A percentile compares a stretch with the other conserved stretches of the same genome.
Conservation (phyloP, 352 stramenopile genomes). For the Phytophthora rubi region DNA sequence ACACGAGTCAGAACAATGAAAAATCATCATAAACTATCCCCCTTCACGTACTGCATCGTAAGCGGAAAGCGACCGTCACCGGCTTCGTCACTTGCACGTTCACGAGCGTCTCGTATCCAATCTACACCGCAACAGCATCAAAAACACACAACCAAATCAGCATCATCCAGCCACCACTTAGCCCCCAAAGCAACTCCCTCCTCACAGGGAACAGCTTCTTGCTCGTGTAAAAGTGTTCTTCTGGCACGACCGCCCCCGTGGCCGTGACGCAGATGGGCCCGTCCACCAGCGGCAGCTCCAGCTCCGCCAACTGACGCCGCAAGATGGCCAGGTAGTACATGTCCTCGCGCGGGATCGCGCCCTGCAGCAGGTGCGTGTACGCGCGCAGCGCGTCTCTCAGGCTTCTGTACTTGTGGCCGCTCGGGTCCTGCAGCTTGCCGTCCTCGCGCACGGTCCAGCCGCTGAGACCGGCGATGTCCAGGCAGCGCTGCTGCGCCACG, state of each 20-base stretch:
- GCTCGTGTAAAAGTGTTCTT: conserved; percentile 72
- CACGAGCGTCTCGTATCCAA: conserved; percentile 68
- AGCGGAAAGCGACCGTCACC: conserved; percentile 38
- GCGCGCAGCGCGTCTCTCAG: conserved; percentile 61
- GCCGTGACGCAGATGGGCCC: conserved; percentile 66
- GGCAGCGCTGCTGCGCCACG: conserved; percentile 40
- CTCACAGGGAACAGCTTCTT: conserved; percentile 80
- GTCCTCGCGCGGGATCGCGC: conserved; percentile 62
- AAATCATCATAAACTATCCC: background rate
- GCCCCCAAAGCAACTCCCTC: background rate
- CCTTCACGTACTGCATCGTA: conserved; percentile 61
- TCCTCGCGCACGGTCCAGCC: conserved; percentile 20
- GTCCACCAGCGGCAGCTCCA: conserved; percentile 64
- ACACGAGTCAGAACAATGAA: conserved; percentile 1
- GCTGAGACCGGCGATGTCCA: conserved; percentile 45
- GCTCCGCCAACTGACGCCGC: conserved; percentile 57
- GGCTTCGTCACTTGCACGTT: conserved; percentile 56
- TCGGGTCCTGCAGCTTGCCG: conserved; percentile 39
- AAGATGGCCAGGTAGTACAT: conserved; percentile 80
- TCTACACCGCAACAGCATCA: conserved; percentile 27
- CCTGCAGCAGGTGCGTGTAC: conserved; percentile 38
- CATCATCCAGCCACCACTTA: background rate
- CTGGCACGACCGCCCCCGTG: conserved; percentile 59
- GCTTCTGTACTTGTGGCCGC: conserved; percentile 50
- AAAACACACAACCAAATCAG: background rate